A percentile compares a stretch with the other conserved stretches of the same genome.
phyloP scores from a whole-genome alignment of 2,329 filamentous ascomycete species.

The Ampelomyces quisqualis region DNA sequence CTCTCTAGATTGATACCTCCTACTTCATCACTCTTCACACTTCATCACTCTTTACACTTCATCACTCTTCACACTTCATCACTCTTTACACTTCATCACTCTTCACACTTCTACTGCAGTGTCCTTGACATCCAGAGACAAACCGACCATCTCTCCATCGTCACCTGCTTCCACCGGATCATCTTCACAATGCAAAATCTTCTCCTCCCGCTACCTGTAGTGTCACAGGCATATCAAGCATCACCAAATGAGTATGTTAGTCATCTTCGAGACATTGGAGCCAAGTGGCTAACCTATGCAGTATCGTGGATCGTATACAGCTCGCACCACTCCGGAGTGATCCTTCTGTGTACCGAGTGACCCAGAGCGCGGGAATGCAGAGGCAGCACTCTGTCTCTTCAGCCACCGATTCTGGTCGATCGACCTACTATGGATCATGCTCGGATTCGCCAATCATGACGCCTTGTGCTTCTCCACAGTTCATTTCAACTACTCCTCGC shows the following conservation, averaged over 20 bases:
- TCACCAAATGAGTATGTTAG: neutral
- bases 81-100: neutral
- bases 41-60: neutral
- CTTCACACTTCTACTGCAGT: too few relatives aligned
- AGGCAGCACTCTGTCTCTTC: slow-evolving; percentile 5
- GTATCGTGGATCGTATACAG: neutral
- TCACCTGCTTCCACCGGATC: neutral
- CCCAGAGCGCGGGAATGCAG: slow-evolving; percentile 1
- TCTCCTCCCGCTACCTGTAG: neutral
- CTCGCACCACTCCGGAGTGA: neutral
- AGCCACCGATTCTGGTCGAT: neutral
- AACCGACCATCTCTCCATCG: too few relatives aligned
- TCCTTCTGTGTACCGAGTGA: neutral
- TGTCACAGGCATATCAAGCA: neutral
- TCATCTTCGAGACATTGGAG: neutral
- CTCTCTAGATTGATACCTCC: neutral
- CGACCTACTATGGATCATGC: neutral
- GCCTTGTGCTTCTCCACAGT: neutral
- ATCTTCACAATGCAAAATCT: neutral
- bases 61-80: neutral
- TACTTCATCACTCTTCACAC: neutral
- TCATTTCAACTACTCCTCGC: neutral
- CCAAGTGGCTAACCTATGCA: neutral
- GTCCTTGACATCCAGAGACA: too few relatives aligned
- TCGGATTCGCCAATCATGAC: neutral